Percentiles rank a stretch among this genome's conserved stretches.
These are phyloP conservation scores for Neodidymelliopsis sp. DNA, from an alignment of 2,329 filamentous ascomycete species.

Conservation along the genomic window DNA sequence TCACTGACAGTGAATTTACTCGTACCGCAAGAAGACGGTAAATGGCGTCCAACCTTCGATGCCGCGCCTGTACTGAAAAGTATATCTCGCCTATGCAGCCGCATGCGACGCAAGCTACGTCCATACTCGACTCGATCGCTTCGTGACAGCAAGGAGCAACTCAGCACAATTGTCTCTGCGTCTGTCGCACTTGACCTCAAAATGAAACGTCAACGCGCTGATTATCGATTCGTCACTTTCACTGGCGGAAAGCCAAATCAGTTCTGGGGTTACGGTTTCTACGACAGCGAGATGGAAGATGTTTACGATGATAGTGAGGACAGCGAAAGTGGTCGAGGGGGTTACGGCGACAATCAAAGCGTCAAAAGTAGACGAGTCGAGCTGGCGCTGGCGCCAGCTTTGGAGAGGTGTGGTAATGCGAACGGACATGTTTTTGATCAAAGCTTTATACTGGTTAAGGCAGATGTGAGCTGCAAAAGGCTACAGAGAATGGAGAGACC, in stretches of 20 bases:
- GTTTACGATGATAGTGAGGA: constrained; percentile 41
- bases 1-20: constrained; percentile 47
- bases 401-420: constrained; percentile 49
- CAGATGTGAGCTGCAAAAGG: constrained; percentile 47
- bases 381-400: constrained; percentile 46
- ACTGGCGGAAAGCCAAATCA: constrained; percentile 43
- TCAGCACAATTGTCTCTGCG: constrained; percentile 46
- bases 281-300: constrained; percentile 50
- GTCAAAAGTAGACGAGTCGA: constrained; percentile 39
- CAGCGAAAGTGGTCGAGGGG: constrained; percentile 11
- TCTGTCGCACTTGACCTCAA: constrained; percentile 48
- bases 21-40: constrained; percentile 47
- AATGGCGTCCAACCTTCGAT: constrained; percentile 47
- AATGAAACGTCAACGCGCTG: constrained; percentile 47
- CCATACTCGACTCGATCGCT: constrained; percentile 43
- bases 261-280: constrained; percentile 46
- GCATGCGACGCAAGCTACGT: constrained; percentile 40
- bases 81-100: constrained; percentile 42
- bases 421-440: constrained; percentile 49
- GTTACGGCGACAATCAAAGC: constrained; percentile 20
- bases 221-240: constrained; percentile 49
- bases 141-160: constrained; percentile 40
- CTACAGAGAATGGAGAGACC: constrained; percentile 34
- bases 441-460: constrained; percentile 48
- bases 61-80: constrained; percentile 44